phyloP scores from a whole-genome alignment of 1,139 yeast genomes.

The Candida gigantensis region DNA sequence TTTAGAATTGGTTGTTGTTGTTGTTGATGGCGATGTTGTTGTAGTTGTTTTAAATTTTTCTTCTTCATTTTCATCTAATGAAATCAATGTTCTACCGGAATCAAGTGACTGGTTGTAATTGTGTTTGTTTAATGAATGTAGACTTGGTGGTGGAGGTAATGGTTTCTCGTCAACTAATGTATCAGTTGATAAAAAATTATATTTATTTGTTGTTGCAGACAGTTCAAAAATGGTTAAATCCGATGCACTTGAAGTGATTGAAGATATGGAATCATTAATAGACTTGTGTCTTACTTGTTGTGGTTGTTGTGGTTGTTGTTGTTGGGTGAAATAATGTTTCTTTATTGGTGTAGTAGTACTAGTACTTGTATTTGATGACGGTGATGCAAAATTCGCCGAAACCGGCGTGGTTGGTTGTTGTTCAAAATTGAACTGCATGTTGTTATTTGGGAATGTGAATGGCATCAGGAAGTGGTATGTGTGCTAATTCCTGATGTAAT shows the following conservation, averaged over 20 bases:
- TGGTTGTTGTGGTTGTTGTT: conserved; percentile 1
- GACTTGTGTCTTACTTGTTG: conserved; percentile 13
- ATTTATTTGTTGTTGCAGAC: conserved; percentile 4
- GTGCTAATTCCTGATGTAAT: neutral
- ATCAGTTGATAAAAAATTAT: conserved; percentile 20
- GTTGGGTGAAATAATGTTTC: neutral
- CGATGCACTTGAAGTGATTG: conserved; percentile 21
- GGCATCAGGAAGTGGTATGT: neutral
- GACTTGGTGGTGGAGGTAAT: conserved; percentile 1
- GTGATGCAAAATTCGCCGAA: conserved; percentile 1
- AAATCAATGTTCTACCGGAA: conserved; percentile 10
- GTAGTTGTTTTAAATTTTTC: neutral
- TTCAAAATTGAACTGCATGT: conserved; percentile 3
- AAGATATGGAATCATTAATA: conserved; percentile 21
- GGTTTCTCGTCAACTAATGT: conserved; percentile 28
- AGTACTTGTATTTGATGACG: too few relatives aligned
- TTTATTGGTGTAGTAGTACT: too few relatives aligned
- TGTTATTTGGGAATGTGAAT: conserved; percentile 7
- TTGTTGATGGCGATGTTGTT: neutral
- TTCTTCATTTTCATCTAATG: conserved; percentile 19
- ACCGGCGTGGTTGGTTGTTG: conserved; percentile 3
- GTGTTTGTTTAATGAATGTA: conserved; percentile 7
- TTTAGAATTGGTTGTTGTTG: conserved; percentile 5
- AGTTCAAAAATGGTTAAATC: conserved; percentile 19
- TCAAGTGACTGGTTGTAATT: conserved; percentile 10